Conservation (phyloP, 108 stramenopile species). For the Skeletonema menzelii region DNA sequence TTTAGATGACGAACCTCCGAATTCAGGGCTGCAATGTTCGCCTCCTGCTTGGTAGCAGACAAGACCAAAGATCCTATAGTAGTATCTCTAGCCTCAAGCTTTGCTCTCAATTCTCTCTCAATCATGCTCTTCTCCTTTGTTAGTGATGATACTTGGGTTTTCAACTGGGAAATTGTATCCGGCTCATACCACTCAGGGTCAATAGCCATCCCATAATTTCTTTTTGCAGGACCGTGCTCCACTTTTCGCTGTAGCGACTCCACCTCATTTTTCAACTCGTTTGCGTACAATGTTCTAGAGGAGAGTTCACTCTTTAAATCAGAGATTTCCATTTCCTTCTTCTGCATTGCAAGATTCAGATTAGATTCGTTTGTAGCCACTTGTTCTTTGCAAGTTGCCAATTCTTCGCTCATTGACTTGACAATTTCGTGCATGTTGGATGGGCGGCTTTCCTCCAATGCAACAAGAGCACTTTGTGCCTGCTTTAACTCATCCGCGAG, state of each 20-base stretch:
- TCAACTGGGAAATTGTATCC: constrained; percentile 33
- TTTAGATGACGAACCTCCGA: constrained; percentile 47
- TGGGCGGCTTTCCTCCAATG: constrained; percentile 55
- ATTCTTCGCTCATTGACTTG: constrained; percentile 41
- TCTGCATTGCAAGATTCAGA: constrained; percentile 27
- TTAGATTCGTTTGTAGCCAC: constrained; percentile 17
- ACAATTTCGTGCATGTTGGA: constrained; percentile 10
- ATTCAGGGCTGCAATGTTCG: constrained; percentile 46
- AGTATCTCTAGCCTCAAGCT: constrained; percentile 71
- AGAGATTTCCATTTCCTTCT: constrained; percentile 38
- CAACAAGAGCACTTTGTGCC: constrained; percentile 60
- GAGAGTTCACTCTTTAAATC: constrained; percentile 36
- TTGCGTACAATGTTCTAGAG: constrained; percentile 22
- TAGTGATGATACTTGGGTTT: constrained; percentile 22
- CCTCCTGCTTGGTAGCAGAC: constrained; percentile 66
- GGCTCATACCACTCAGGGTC: constrained; percentile 36
- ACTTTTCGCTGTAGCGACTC: constrained; percentile 21
- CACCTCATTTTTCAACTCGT: constrained; percentile 20
- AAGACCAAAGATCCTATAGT: constrained; percentile 70
- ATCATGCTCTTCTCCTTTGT: constrained; percentile 37
- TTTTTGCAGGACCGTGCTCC: constrained; percentile 6
- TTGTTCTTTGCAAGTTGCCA: constrained; percentile 32
- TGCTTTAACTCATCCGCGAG: constrained; percentile 44
- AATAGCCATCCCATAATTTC: constrained; percentile 27
- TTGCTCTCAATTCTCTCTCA: constrained; percentile 23